Base-by-base conservation (phyloP, 2,329 filamentous ascomycete genomes). In the Didymella segeticola region DNA sequence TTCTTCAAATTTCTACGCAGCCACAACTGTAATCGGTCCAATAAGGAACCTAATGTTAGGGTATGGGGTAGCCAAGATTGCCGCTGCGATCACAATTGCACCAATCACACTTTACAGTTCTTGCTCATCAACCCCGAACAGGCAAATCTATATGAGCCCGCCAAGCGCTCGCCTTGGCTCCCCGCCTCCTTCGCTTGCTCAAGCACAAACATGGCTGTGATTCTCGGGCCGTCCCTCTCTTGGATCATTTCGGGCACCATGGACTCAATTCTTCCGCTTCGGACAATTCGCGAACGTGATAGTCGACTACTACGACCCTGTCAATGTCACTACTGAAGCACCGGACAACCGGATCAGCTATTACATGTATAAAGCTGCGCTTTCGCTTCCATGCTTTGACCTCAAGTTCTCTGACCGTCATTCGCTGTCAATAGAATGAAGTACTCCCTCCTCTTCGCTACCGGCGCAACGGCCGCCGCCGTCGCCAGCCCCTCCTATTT, bases 121-220 rank as follows among this genome's bases (percentile, higher is more conserved):
- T 22, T 10, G 23, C 15, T 19, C 5, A 34, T 36, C 43, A 3
- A 12, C 19, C 45, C 27, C 1, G n/a, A 25, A 33, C 11, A 38
- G 45, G 51, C 19, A 52, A 29, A 23, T 36, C 34, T 25, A 30
- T 22, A 39, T 43, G 39, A 26, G 23, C 19, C n/a, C 14, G 49
- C 49, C 49, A 53, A 53, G 43, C 25, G 19, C 14, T 20, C 22
- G 49, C 17, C 43, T 47, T 52, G 48, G 48, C 48, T 46, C 34
- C 36, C 48, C 48, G 27, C 48, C 34, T 37, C 34, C 34, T 41
- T 29, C 34, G 5, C 20, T 17, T 9, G n/a, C n/a, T 23, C 12
- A 36, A 30, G 25, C 37, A 47, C 49, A 17, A 47, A 41, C 10
- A 17, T 9, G 29, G 41, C 9, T 22, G 27, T 23, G 38, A 43